These are phyloP conservation scores for Euclidium syriacum DNA, from an alignment of 345 rosid species.

Conservation along the genomic window DNA sequence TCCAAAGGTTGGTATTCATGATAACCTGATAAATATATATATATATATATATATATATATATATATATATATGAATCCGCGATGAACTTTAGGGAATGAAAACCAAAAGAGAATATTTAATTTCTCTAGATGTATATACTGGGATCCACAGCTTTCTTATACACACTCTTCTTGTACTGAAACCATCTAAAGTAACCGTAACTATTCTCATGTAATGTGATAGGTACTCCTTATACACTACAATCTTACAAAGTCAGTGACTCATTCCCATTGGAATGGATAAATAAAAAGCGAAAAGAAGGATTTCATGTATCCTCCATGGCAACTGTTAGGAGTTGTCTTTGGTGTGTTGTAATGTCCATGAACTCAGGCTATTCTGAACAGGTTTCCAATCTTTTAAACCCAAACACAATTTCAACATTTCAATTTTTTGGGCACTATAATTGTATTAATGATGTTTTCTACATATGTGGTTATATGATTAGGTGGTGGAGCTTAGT, in stretches of 20 bases:
- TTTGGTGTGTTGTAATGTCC: slow-evolving; percentile 97
- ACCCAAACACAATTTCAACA: neutral
- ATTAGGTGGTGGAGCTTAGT: slow-evolving; percentile 91
- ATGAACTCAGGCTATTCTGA: slow-evolving; percentile 82
- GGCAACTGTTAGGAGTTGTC: slow-evolving; percentile 91
- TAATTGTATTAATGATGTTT: slow-evolving; percentile 1
- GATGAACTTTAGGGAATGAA: no score
- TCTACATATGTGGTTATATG: slow-evolving; percentile 5
- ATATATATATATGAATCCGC: no score
- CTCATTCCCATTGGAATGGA: slow-evolving; percentile 96
- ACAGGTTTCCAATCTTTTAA: slow-evolving; percentile 51
- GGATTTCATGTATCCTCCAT: slow-evolving; percentile 96
- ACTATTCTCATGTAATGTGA: slow-evolving; percentile 15
- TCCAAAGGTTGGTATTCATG: slow-evolving; percentile 62
- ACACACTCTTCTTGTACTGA: no score
- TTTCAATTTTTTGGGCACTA: neutral
- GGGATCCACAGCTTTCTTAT: no score
- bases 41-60: no score
- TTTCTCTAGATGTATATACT: no score
- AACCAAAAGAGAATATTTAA: no score
- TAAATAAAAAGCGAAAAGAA: slow-evolving; percentile 98
- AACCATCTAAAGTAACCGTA: no score
- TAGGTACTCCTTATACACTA: slow-evolving; percentile 93
- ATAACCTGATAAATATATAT: no score
- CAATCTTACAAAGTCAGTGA: slow-evolving; percentile 99